Percentiles rank a stretch among this genome's conserved stretches.
Conservation (phyloP, 345 rosid genomes). For the Pseudoturritis turrita region DNA sequence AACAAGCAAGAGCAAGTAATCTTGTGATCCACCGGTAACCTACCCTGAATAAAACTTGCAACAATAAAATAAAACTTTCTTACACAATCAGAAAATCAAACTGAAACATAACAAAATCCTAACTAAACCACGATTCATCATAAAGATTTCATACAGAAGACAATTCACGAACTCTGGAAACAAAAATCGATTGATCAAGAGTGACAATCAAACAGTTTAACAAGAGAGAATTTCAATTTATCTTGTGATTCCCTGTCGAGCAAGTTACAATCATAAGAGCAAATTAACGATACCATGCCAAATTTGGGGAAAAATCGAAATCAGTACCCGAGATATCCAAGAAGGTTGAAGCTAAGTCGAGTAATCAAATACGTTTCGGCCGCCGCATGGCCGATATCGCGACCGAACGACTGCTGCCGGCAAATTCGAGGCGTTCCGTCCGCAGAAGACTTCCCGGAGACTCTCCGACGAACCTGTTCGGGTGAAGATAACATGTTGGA, state of each 20-base stretch:
- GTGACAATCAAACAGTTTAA: background rate
- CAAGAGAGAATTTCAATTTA: background rate
- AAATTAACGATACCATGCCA: background rate
- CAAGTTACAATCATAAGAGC: conserved; percentile 9
- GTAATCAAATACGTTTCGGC: conserved; percentile 78
- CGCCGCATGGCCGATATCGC: conserved; percentile 69
- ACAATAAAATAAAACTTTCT: conserved; percentile 4
- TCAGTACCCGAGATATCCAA: conserved; percentile 72
- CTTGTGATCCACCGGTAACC: conserved; percentile 85
- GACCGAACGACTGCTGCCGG: conserved; percentile 49
- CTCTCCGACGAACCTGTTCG: conserved; percentile 34
- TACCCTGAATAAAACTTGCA: conserved; percentile 65
- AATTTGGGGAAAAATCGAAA: background rate
- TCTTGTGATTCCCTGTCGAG: background rate
- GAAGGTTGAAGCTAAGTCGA: conserved; percentile 63
- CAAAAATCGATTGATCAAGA: too few species aligned
- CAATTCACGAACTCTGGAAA: background rate
- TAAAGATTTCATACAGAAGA: background rate
- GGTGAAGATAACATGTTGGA: conserved; percentile 2
- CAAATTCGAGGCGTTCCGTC: conserved; percentile 13
- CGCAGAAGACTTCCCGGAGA: conserved; percentile 13
- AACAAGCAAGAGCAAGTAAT: conserved; percentile 72
- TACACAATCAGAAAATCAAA: background rate
- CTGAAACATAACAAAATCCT: background rate
- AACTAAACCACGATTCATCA: background rate